Conservation (phyloP, 345 rosid genomes). For the Luvunga scandens region DNA sequence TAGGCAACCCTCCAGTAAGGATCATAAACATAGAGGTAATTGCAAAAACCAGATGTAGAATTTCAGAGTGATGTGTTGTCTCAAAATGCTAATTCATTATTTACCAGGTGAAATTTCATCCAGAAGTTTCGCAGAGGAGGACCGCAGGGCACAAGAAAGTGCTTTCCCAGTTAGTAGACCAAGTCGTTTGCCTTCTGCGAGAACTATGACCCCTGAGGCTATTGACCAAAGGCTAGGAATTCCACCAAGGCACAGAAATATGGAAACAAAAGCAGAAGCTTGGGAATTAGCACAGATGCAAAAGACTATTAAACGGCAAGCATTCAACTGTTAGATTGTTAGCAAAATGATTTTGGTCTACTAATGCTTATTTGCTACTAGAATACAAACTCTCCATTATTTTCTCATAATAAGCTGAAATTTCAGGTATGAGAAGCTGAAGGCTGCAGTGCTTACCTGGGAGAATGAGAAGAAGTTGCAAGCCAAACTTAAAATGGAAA, state of each 20-base stretch:
- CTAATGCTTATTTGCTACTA: neutral
- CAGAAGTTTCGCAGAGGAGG: slow-evolving; percentile 10
- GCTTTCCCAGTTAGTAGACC: slow-evolving; percentile 15
- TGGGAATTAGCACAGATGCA: slow-evolving; percentile 63
- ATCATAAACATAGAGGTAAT: slow-evolving; percentile 24
- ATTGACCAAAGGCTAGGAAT: slow-evolving; percentile 15
- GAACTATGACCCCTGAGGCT: slow-evolving; percentile 11
- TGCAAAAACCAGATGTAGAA: neutral
- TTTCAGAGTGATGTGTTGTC: neutral
- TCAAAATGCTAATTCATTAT: neutral
- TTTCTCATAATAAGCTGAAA: neutral
- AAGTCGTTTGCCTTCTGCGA: slow-evolving; percentile 23
- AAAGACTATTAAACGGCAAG: slow-evolving; percentile 49
- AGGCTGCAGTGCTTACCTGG: slow-evolving; percentile 57
- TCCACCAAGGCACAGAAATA: slow-evolving; percentile 18
- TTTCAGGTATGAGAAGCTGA: slow-evolving; percentile 65
- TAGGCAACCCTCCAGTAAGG: slow-evolving; percentile 21
- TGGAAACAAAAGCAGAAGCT: slow-evolving; percentile 44
- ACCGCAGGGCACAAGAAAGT: slow-evolving; percentile 17
- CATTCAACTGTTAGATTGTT: neutral
- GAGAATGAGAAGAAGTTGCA: slow-evolving; percentile 63
- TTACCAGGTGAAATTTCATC: slow-evolving; percentile 35
- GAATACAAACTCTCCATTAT: neutral
- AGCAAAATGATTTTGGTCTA: neutral
- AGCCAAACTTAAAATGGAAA: slow-evolving; percentile 53